Base-by-base conservation (phyloP, 2,329 filamentous ascomycete species). In the Triangularia verruculosa region DNA sequence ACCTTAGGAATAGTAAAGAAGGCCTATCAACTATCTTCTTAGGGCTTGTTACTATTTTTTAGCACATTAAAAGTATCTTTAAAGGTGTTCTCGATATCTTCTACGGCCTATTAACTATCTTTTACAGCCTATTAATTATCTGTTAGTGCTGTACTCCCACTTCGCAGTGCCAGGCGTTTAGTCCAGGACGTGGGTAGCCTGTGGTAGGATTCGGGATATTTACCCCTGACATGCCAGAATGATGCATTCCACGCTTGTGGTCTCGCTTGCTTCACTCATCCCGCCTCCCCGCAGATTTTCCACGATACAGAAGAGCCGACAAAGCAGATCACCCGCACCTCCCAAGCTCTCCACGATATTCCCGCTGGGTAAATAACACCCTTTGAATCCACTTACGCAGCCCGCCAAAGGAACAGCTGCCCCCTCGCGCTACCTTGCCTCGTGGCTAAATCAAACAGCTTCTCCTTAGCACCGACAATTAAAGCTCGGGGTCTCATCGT, bases 361-460 rank as follows among this genome's bases (percentile, higher is more conserved):
- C 56, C 56, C 56, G 34, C 57, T 52, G 57, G 39, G 24, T 59
- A 59, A 59, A 59, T 59, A 24, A 28, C 32, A 17, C 57, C 9
- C 30, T 58, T 22, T 15, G 3, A 34, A 43, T 12, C 17, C 27
- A 24, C 27, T 22, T 24, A 25, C 32, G 56, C 22, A 58, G 28
- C 56, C 27, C 28, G 39, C 39, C 9, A n/a, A 17, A 20, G 39
- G 39, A 47, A 20, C 39, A 9, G 5, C 20, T 20, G 39, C 5
- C n/a, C 39, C 39, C 56, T 32, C 56, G 22, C 17, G 11, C 34
- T 22, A 34, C 39, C 13, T 9, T 25, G 24, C 22, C 24, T 57
- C 65, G 59, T 67, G 67, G 64, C 64, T 67, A 69, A 69, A 69
- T 63, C 54, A 32, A 24, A 25, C 15, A 27, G 4, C 27, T 13